Percentiles rank a stretch among this genome's conserved stretches.
phyloP scores from a whole-genome alignment of 768 basidiomycete species.

The Clitopilus hobsonii region DNA sequence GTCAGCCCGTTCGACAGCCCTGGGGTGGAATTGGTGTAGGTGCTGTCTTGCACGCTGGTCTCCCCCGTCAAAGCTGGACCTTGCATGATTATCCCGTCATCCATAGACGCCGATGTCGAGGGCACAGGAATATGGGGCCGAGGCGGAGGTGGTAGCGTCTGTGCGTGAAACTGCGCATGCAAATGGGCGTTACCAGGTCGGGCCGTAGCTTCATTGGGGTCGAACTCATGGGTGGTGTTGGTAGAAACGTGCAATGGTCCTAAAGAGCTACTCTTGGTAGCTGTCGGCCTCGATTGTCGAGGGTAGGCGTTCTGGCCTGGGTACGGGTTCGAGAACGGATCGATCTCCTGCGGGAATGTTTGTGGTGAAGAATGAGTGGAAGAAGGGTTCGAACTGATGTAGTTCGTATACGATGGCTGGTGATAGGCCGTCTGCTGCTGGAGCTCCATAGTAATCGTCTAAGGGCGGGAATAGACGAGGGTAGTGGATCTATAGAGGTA shows the following conservation, averaged over 20 bases:
- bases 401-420: constrained; percentile 20
- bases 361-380: constrained; percentile 23
- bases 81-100: neutral
- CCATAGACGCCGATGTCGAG: neutral
- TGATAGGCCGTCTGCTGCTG: constrained; percentile 11
- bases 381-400: constrained; percentile 26
- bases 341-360: constrained; percentile 15
- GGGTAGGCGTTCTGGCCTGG: constrained; percentile 15
- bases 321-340: constrained; percentile 13
- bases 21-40: constrained; percentile 18
- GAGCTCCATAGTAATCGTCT: constrained; percentile 11
- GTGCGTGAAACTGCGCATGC: constrained; percentile 38
- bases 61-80: constrained; percentile 1
- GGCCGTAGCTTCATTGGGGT: constrained; percentile 44
- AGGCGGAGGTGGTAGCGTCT: constrained; percentile 15
- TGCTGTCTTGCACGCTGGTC: constrained; percentile 6
- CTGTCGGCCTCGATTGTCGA: constrained; percentile 14
- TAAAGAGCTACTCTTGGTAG: constrained; percentile 12
- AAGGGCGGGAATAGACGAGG: neutral
- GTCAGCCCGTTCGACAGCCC: constrained; percentile 40
- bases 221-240: constrained; percentile 30
- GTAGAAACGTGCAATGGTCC: constrained; percentile 32
- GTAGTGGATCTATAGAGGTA: neutral
- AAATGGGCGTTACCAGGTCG: constrained; percentile 43
- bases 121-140: constrained; percentile 7